A percentile compares a stretch with the other conserved stretches of the same genome.
phyloP scores from a whole-genome alignment of 441 rosid genomes.

The Jatropha podagrica region DNA sequence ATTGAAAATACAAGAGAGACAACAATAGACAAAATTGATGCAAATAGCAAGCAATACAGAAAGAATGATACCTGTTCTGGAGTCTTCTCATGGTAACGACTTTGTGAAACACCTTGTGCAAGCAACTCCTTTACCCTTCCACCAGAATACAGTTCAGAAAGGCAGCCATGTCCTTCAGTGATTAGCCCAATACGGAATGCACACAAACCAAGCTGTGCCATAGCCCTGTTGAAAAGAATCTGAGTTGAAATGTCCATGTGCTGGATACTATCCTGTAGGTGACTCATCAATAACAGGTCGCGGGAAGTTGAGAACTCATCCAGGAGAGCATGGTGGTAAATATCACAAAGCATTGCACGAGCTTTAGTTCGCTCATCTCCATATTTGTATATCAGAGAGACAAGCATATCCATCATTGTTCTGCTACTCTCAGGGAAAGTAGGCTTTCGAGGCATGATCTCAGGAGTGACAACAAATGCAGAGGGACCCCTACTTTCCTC shows the following conservation, averaged over 20 bases:
- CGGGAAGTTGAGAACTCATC: constrained; percentile 65
- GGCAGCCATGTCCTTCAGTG: constrained; percentile 64
- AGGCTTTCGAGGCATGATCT: constrained; percentile 69
- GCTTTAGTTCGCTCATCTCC: constrained; percentile 88
- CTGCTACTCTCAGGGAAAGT: constrained; percentile 70
- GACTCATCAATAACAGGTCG: constrained; percentile 77
- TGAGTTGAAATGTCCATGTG: constrained; percentile 75
- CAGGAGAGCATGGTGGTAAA: constrained; percentile 63
- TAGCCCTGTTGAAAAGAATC: constrained; percentile 81
- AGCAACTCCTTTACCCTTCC: constrained; percentile 77
- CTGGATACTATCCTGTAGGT: constrained; percentile 66
- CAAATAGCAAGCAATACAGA: background rate
- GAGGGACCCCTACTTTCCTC: constrained; percentile 51
- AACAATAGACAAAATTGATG: background rate
- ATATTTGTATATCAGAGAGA: constrained; percentile 64
- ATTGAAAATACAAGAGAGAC: background rate
- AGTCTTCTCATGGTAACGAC: constrained; percentile 76
- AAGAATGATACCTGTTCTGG: constrained; percentile 56
- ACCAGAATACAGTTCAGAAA: constrained; percentile 70
- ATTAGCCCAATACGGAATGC: constrained; percentile 66
- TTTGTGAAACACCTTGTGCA: constrained; percentile 79
- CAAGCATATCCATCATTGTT: constrained; percentile 64
- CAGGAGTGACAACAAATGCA: constrained; percentile 57
- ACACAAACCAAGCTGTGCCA: constrained; percentile 87
- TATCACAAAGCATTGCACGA: constrained; percentile 82